Percentiles rank a stretch among this genome's conserved stretches.
These are phyloP conservation scores for Fraxinus xanthoxyloides DNA, from an alignment of 305 asterid species.

Conservation along the genomic window DNA sequence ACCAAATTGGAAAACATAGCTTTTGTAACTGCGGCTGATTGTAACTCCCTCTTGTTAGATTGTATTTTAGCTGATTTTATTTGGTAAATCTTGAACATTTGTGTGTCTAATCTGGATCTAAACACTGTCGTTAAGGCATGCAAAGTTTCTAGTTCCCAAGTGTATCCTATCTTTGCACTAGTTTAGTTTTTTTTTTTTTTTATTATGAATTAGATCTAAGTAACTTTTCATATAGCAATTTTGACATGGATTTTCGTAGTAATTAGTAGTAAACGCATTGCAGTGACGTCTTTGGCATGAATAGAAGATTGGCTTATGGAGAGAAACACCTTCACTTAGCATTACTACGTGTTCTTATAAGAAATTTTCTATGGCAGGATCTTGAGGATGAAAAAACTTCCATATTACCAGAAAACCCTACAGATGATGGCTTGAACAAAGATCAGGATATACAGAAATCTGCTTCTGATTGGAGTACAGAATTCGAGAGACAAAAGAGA, in stretches of 20 bases:
- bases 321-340: background rate
- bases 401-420: constrained; percentile 7
- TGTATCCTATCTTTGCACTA: background rate
- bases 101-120: background rate
- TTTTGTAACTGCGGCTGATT: background rate
- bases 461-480: background rate
- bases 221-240: background rate
- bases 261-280: background rate
- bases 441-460: background rate
- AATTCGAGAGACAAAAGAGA: constrained; percentile 39
- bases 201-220: background rate
- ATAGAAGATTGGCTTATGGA: background rate
- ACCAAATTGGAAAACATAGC: background rate
- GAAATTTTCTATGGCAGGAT: constrained; percentile 30
- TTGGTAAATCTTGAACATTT: background rate
- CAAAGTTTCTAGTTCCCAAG: background rate
- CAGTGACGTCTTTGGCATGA: background rate
- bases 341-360: background rate
- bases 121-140: background rate
- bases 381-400: background rate
- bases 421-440: background rate
- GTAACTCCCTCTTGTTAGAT: background rate
- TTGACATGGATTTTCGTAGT: background rate
- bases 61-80: background rate
- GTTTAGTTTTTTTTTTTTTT: background rate